Percentiles rank a stretch among this genome's conserved stretches.
These are phyloP conservation scores for Silene uniflora DNA, from an alignment of 148 eudicot species.

Conservation along the genomic window DNA sequence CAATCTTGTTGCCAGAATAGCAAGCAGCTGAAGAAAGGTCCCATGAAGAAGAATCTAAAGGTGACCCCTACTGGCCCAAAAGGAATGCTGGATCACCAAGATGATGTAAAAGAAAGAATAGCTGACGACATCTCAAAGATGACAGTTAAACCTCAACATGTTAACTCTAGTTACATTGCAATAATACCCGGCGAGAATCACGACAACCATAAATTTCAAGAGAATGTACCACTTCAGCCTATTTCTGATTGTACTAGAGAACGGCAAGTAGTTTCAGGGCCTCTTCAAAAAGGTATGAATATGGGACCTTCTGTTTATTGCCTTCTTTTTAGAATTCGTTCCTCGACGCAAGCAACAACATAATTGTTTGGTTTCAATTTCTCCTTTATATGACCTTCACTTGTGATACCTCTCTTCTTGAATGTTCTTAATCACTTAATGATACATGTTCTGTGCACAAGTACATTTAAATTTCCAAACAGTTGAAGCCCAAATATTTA, in stretches of 20 bases:
- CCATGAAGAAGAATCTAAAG: conserved; percentile 43
- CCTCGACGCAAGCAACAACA: too few species aligned
- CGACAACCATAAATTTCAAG: conserved; percentile 20
- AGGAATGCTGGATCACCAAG: conserved; percentile 24
- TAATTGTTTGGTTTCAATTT: not conserved
- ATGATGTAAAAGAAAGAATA: conserved; percentile 28
- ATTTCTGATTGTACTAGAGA: conserved; percentile 19
- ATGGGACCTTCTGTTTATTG: conserved; percentile 12
- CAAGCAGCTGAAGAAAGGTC: conserved; percentile 44
- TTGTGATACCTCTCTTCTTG: not conserved
- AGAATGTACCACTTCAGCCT: conserved; percentile 18
- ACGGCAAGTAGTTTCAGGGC: conserved; percentile 22
- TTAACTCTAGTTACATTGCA: conserved; percentile 27
- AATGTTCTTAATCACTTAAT: not conserved
- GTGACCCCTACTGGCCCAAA: conserved; percentile 30
- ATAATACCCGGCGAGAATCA: conserved; percentile 29
- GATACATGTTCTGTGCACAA: not conserved
- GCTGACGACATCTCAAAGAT: conserved; percentile 34
- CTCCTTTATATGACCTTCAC: too few species aligned
- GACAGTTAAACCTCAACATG: conserved; percentile 32
- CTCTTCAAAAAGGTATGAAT: conserved; percentile 36
- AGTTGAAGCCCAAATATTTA: not conserved
- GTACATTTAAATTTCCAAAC: not conserved
- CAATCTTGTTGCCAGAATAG: conserved; percentile 33
- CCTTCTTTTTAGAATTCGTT: not conserved